Percentiles rank a stretch among this genome's conserved stretches.
Conservation (phyloP, 179 eudicot species). For the Camellia oleifera region DNA sequence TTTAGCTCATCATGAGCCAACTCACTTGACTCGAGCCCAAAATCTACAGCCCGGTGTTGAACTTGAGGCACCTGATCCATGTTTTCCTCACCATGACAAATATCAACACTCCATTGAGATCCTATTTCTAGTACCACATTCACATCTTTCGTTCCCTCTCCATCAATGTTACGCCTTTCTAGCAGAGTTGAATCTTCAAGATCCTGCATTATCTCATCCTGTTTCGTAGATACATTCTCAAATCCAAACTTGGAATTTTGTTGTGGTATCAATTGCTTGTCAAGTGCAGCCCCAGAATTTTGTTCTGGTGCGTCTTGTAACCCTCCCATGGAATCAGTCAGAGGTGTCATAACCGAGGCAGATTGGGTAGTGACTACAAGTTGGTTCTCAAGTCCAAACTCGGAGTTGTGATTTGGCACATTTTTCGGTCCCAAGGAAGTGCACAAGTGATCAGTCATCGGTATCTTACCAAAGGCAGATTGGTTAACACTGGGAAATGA, state of each 20-base stretch:
- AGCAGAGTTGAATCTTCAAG: conserved; percentile 7
- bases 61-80: conserved; percentile 7
- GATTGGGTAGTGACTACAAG: neutral
- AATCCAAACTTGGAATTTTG: neutral
- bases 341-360: neutral
- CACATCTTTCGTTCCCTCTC: neutral
- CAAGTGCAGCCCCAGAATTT: neutral
- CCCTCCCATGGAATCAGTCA: neutral
- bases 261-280: neutral
- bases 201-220: conserved; percentile 19
- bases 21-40: neutral
- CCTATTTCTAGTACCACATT: neutral
- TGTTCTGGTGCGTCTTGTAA: too few species aligned
- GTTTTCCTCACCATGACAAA: neutral
- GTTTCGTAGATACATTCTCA: neutral
- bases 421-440: neutral
- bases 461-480: neutral
- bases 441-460: neutral
- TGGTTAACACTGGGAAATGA: neutral
- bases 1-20: neutral
- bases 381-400: neutral
- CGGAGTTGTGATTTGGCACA: neutral
- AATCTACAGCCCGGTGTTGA: conserved; percentile 1
- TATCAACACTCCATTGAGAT: neutral
- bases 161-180: neutral